phyloP scores from a whole-genome alignment of 2,329 filamentous ascomycete genomes.

The Aspergillus pseudoviridinutans region DNA sequence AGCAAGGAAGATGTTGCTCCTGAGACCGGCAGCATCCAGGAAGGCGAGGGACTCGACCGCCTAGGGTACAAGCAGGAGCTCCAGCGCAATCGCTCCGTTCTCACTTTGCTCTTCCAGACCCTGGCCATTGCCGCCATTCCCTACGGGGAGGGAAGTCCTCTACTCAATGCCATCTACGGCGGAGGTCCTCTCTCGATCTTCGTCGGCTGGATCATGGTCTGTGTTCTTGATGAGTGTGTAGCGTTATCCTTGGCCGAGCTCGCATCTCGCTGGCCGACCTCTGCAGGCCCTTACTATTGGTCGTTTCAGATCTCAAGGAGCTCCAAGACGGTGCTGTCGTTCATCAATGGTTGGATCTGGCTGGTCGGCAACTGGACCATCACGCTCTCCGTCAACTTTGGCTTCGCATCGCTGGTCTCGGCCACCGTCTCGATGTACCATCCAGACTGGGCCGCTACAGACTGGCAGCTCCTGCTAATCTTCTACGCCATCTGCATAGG shows the following conservation, averaged over 20 bases:
- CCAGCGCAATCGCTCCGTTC: slow-evolving; percentile 55
- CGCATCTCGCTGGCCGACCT: slow-evolving; percentile 51
- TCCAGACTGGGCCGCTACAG: slow-evolving; percentile 48
- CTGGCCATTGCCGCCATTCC: slow-evolving; percentile 59
- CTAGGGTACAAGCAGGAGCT: slow-evolving; percentile 59
- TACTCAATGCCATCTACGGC: slow-evolving; percentile 42
- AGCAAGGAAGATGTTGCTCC: background rate
- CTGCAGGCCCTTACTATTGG: slow-evolving; percentile 53
- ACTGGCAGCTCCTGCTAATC: slow-evolving; percentile 67
- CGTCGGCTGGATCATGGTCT: slow-evolving; percentile 54
- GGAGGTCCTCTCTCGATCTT: slow-evolving; percentile 54
- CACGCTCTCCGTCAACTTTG: slow-evolving; percentile 53
- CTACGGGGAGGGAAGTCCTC: slow-evolving; percentile 45
- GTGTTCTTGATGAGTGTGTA: slow-evolving; percentile 51
- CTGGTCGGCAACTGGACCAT: slow-evolving; percentile 52
- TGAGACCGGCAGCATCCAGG: slow-evolving; percentile 19
- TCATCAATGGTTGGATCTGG: slow-evolving; percentile 53
- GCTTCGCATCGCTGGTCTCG: slow-evolving; percentile 52
- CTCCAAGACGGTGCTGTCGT: slow-evolving; percentile 47
- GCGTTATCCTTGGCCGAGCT: slow-evolving; percentile 51
- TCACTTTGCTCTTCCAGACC: slow-evolving; percentile 59
- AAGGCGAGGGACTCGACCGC: slow-evolving; percentile 32
- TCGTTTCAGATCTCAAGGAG: slow-evolving; percentile 46
- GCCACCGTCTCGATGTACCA: slow-evolving; percentile 53
- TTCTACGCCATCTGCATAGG: slow-evolving; percentile 66